Conservation (phyloP, 2,329 filamentous ascomycete genomes). For the Immersiporthe knoxdaviesiana region DNA sequence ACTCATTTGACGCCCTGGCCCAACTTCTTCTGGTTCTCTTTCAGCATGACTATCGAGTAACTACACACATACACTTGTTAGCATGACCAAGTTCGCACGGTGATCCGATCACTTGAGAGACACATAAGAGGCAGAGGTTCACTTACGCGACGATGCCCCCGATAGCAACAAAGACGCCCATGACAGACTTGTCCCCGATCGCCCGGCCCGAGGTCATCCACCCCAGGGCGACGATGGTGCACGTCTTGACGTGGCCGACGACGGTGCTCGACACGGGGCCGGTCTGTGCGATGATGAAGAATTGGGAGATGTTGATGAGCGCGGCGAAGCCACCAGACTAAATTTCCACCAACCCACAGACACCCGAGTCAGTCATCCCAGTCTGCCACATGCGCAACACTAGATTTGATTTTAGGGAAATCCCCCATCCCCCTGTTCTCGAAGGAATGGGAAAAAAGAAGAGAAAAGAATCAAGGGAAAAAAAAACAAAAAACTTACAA, state of each 20-base stretch:
- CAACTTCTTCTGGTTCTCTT: conserved; percentile 41
- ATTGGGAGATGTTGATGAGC: conserved; percentile 67
- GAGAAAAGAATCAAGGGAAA: no score
- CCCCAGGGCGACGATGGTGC: conserved; percentile 65
- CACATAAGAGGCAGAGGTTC: conserved; percentile 43
- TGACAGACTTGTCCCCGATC: conserved; percentile 57
- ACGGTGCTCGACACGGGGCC: conserved; percentile 68
- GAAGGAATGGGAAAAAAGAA: background rate
- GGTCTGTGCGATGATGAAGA: conserved; percentile 64
- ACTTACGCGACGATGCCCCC: conserved; percentile 61
- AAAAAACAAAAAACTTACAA: conserved; percentile 46
- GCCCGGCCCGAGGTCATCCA: conserved; percentile 61
- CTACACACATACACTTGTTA: conserved; percentile 36
- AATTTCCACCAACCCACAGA: background rate
- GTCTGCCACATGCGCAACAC: background rate
- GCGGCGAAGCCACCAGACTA: conserved; percentile 66
- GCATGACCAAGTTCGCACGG: background rate
- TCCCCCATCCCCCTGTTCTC: background rate
- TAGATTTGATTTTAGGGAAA: background rate
- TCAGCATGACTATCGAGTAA: conserved; percentile 53
- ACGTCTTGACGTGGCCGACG: conserved; percentile 68
- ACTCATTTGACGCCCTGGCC: conserved; percentile 26
- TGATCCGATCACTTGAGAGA: no score
- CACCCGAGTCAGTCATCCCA: conserved; percentile 17
- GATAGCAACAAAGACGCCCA: conserved; percentile 60